phyloP scores from a whole-genome alignment of 345 rosid species.

The Boechera retrofracta region DNA sequence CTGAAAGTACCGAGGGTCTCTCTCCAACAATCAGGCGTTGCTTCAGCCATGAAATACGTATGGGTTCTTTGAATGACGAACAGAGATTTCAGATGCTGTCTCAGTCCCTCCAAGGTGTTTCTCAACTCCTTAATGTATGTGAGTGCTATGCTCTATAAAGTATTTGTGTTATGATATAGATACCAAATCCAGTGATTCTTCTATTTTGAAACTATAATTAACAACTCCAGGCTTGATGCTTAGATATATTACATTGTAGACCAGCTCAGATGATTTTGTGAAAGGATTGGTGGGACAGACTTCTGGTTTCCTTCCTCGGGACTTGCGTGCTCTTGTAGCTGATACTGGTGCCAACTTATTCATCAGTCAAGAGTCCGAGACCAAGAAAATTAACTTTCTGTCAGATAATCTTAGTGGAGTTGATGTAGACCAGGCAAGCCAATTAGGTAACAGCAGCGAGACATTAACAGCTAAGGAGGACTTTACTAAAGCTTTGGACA shows the following conservation, averaged over 20 bases:
- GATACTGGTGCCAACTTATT: slow-evolving; percentile 84
- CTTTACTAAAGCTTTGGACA: slow-evolving; percentile 72
- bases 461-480: slow-evolving; percentile 55
- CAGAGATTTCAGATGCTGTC: slow-evolving; percentile 79
- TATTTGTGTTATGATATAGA: slow-evolving; percentile 9
- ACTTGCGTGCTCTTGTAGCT: slow-evolving; percentile 82
- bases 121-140: slow-evolving; percentile 74
- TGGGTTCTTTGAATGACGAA: slow-evolving; percentile 80
- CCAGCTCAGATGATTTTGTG: slow-evolving; percentile 60
- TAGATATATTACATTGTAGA: slow-evolving; percentile 56
- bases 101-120: slow-evolving; percentile 70
- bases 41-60: slow-evolving; percentile 90
- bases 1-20: slow-evolving; percentile 86
- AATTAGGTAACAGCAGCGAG: slow-evolving; percentile 42
- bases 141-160: slow-evolving; percentile 27
- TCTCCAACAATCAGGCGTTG: slow-evolving; percentile 88
- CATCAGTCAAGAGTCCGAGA: slow-evolving; percentile 49
- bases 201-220: neutral
- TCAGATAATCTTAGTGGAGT: slow-evolving; percentile 44
- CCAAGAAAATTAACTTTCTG: slow-evolving; percentile 44
- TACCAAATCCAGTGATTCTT: neutral
- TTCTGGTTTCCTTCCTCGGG: slow-evolving; percentile 93
- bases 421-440: slow-evolving; percentile 44
- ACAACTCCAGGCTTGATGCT: slow-evolving; percentile 37
- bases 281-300: slow-evolving; percentile 91